Evolutionary conservation across 225 moss, liverwort and hornwort genomes (phyloP).

Genomic region (Climacium dendroides): DNA sequence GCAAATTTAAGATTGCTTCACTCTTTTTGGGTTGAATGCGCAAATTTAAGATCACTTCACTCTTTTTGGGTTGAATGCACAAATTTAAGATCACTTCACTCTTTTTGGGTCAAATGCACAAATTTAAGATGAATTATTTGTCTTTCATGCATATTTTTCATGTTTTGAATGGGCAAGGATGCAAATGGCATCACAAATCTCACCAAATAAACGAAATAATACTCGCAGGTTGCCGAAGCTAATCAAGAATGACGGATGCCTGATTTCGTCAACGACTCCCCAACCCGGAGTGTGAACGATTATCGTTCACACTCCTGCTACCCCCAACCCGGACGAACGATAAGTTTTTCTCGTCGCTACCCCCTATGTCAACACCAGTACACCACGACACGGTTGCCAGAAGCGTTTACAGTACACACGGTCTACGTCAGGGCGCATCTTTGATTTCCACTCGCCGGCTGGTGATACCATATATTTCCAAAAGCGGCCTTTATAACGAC

Average conservation of each 20-base stretch:
- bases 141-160: neutral
- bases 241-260: neutral
- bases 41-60: too few species aligned
- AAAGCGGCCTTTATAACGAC: neutral
- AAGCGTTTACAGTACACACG: neutral
- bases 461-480: neutral
- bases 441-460: neutral
- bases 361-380: neutral
- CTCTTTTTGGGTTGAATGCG: too few species aligned
- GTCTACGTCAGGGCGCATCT: neutral
- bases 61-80: too few species aligned
- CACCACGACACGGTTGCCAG: neutral
- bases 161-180: neutral
- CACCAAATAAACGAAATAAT: neutral
- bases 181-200: neutral
- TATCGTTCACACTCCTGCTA: neutral
- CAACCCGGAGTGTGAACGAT: too few species aligned
- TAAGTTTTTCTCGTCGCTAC: neutral
- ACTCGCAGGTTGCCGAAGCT: neutral
- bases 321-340: neutral
- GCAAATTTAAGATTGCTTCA: too few species aligned
- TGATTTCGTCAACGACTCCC: neutral
- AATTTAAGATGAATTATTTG: neutral
- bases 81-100: neutral
- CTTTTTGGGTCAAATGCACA: fast-evolving